Evolutionary conservation across 192 early-diverging fungal species (phyloP).

Genomic region (Coemansia sp.): DNA sequence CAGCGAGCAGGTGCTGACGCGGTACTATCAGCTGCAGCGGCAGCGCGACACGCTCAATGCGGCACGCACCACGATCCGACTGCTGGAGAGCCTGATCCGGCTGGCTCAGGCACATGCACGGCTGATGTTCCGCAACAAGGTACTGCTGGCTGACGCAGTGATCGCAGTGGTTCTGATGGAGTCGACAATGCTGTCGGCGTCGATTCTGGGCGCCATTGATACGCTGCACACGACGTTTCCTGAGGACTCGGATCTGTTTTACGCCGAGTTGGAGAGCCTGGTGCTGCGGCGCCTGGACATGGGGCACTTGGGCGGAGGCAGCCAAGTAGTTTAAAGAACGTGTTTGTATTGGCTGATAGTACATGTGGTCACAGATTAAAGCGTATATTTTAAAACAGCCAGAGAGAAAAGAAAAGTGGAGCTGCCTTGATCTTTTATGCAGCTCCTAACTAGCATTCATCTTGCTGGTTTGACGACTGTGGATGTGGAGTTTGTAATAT

Average conservation of each 20-base stretch:
- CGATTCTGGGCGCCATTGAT: conserved; percentile 87
- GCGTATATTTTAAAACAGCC: too few species aligned
- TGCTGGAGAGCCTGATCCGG: conserved; percentile 66
- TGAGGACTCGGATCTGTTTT: conserved; percentile 73
- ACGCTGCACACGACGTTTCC: conserved; percentile 77
- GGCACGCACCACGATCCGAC: conserved; percentile 70
- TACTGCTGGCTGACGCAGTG: conserved; percentile 81
- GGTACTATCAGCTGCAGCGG: conserved; percentile 75
- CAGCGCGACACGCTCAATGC: conserved; percentile 63
- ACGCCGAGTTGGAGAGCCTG: background rate
- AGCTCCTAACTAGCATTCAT: too few species aligned
- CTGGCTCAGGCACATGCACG: conserved; percentile 65
- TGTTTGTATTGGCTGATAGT: too few species aligned
- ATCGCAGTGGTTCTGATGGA: conserved; percentile 85
- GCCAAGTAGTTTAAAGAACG: too few species aligned
- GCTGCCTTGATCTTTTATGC: too few species aligned
- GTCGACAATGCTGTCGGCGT: conserved; percentile 77
- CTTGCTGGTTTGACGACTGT: too few species aligned
- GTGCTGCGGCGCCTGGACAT: background rate
- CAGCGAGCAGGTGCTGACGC: conserved; percentile 62
- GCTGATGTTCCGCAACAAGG: conserved; percentile 62
- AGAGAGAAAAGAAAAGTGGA: too few species aligned
- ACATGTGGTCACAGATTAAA: too few species aligned
- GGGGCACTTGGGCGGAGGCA: background rate
- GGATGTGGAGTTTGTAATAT: too few species aligned